A percentile compares a stretch with the other conserved stretches of the same genome.
phyloP scores from a whole-genome alignment of 2,329 filamentous ascomycete species.

The Hymenoscyphus scutula region DNA sequence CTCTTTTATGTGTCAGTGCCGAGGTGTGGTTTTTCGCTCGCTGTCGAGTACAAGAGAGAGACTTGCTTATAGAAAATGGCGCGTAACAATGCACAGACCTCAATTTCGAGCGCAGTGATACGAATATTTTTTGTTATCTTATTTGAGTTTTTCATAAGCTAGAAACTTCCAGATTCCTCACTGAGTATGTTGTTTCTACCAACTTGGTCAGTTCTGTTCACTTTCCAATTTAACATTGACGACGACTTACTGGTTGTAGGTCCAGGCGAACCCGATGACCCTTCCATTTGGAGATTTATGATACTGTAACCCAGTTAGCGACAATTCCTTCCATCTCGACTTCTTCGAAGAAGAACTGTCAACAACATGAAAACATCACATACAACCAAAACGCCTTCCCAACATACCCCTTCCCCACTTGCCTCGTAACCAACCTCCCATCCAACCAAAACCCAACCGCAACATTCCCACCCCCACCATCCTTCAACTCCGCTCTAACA shows the following conservation, averaged over 20 bases:
- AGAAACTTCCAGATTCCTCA: constrained; percentile 7
- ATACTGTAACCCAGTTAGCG: neutral
- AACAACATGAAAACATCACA: neutral
- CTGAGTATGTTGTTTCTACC: constrained; percentile 10
- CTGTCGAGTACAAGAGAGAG: too few species aligned
- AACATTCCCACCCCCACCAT: constrained; percentile 50
- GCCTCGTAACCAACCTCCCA: constrained; percentile 46
- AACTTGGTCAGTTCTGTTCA: neutral
- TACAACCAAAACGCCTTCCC: constrained; percentile 41
- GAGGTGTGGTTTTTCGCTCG: too few species aligned
- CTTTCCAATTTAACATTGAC: neutral
- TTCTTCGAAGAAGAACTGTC: neutral
- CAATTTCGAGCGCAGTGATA: too few species aligned
- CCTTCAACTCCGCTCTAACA: constrained; percentile 50
- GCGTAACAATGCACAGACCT: too few species aligned
- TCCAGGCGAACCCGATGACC: constrained; percentile 10
- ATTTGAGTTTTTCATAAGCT: neutral
- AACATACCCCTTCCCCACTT: constrained; percentile 49
- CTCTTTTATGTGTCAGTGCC: too few species aligned
- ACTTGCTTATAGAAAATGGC: too few species aligned
- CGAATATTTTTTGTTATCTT: too few species aligned
- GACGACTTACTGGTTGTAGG: constrained; percentile 8
- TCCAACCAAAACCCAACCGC: constrained; percentile 55
- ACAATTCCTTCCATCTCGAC: neutral
- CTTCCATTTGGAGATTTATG: constrained; percentile 17